Base-by-base conservation (phyloP, 108 stramenopile species). In the Bacterosira constricta region DNA sequence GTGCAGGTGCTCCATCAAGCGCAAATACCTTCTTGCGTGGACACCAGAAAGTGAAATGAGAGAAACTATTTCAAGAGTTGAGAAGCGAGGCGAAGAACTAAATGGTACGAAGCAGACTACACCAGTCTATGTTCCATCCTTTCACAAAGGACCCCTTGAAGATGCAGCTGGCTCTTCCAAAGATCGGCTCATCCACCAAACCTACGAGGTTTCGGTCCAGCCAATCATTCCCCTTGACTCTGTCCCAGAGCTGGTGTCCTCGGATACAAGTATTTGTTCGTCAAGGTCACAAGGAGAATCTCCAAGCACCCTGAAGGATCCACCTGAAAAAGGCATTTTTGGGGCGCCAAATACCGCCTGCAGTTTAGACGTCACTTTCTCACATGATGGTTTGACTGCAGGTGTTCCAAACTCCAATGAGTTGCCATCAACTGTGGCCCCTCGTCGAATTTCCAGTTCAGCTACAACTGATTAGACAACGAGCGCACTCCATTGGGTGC, bases 21-120 rank as follows among this genome's bases (percentile, higher is more conserved):
- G 85, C 11, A 91, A 85, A 74, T 93, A 90, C 55, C 62, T 93
- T 32, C 83, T 93, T 72, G 54, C 90, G 38, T 92, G 94, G 94
- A 86, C 83, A 13, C 62, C 61, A 2, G 81, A 85, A 56, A 79
- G 84, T 27, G 90, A 95, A 50, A 75, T 92, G 70, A 72, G 81
- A 18, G 66, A 78, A 25, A 85, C 88, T 2, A 61, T 88, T 9
- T 29, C 83, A 26, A 64, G 46, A 35, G 92, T 93, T 9, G 81
- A 81, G 18, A 66, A 71, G 15, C 77, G 71, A 61, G 84, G 85
- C 8, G 76, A 86, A 25, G 34, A 50, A 25, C 61, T 93, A 36
- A 82, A 86, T n/a, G 53, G 41, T n/a, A n/a, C n/a, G n/a, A n/a
- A n/a, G n/a, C n/a, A n/a, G n/a, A n/a, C n/a, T n/a, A n/a, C n/a